phyloP scores from a whole-genome alignment of 2,329 filamentous ascomycete genomes.

The Botrytis medusae region DNA sequence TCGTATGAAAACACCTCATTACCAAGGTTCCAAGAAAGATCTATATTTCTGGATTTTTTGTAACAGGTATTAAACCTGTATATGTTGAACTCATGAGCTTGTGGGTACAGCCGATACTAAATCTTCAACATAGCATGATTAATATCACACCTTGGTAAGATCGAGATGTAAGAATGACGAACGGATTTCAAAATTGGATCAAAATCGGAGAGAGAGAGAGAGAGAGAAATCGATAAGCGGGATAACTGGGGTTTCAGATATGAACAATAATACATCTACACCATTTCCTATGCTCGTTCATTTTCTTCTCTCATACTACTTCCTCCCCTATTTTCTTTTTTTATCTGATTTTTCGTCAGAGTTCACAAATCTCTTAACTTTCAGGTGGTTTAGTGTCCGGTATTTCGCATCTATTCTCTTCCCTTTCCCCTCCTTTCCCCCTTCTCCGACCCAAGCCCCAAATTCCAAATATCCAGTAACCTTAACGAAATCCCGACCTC shows the following conservation, averaged over 20 bases:
- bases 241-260: neutral
- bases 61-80: neutral
- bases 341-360: too few species aligned
- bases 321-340: too few species aligned
- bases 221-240: neutral
- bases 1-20: neutral
- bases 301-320: too few species aligned
- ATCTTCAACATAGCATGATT: neutral
- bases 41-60: neutral
- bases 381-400: too few species aligned
- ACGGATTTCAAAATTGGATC: fast-evolving
- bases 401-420: too few species aligned
- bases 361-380: too few species aligned
- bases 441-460: too few species aligned
- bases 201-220: neutral
- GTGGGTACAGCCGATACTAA: neutral
- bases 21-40: neutral
- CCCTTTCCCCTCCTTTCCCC: too few species aligned
- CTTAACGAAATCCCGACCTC: too few species aligned
- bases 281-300: neutral
- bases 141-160: neutral
- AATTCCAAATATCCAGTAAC: too few species aligned
- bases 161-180: neutral
- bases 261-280: neutral
- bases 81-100: neutral